Conservation (phyloP, 1,284 basidiomycete genomes). For the Cutaneotrichosporon dermatis region DNA sequence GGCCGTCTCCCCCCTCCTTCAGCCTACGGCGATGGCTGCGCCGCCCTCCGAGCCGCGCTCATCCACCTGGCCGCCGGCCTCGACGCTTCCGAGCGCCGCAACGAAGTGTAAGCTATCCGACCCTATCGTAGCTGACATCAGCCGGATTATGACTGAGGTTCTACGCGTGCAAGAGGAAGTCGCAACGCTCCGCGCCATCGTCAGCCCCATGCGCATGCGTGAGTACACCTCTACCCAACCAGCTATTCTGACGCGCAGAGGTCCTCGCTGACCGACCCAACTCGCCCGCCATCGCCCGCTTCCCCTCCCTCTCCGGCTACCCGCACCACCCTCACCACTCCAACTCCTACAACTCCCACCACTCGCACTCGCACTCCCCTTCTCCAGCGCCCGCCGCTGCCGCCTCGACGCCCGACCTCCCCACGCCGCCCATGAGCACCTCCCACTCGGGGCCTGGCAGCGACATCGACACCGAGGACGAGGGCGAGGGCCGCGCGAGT, state of each 20-base stretch:
- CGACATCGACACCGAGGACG: slow-evolving; percentile 7
- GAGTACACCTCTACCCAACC: background rate
- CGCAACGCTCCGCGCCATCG: slow-evolving; percentile 63
- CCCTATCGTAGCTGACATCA: slow-evolving; percentile 8
- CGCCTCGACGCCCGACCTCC: background rate
- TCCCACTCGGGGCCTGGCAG: slow-evolving; percentile 3
- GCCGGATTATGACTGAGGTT: slow-evolving; percentile 59
- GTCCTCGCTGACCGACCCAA: slow-evolving; percentile 12
- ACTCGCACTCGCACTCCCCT: background rate
- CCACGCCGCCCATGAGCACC: slow-evolving; percentile 7
- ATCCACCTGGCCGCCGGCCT: slow-evolving; percentile 33
- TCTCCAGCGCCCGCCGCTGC: too few species aligned
- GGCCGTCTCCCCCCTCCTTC: slow-evolving; percentile 3
- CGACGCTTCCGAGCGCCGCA: slow-evolving; percentile 35
- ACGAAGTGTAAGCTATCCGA: slow-evolving; percentile 29
- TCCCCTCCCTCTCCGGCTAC: background rate
- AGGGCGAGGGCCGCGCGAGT: background rate
- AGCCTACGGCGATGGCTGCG: background rate
- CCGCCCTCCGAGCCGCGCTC: slow-evolving; percentile 23
- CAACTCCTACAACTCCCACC: background rate
- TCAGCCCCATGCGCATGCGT: slow-evolving; percentile 73
- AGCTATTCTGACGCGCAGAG: slow-evolving; percentile 1
- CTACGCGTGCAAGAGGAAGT: slow-evolving; percentile 71
- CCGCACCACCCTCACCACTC: background rate
- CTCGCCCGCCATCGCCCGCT: slow-evolving; percentile 9